A percentile compares a stretch with the other conserved stretches of the same genome.
phyloP scores from a whole-genome alignment of 2,329 filamentous ascomycete species.

The Chaetomium olivaceum region DNA sequence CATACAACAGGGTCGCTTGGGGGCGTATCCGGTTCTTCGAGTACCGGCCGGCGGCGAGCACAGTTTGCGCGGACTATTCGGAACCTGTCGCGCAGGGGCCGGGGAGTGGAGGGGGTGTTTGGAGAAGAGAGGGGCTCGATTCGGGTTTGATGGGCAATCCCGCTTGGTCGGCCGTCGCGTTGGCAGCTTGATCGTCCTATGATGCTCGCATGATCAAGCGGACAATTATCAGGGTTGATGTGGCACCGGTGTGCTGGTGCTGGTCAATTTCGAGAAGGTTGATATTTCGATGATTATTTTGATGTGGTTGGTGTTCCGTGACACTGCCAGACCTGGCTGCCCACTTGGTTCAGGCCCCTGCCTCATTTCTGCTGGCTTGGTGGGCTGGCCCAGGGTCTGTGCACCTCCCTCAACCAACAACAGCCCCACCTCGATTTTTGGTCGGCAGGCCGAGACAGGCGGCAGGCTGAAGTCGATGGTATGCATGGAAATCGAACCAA shows the following conservation, averaged over 20 bases:
- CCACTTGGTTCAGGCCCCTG: neutral
- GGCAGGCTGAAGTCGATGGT: neutral
- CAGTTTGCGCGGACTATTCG: neutral
- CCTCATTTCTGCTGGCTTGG: slow-evolving; percentile 18
- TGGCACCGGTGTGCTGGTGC: neutral
- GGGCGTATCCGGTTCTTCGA: neutral
- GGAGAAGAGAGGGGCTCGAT: neutral
- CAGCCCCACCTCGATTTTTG: neutral
- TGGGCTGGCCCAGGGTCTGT: neutral
- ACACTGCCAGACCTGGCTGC: neutral
- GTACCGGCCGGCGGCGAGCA: neutral
- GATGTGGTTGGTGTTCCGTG: slow-evolving; percentile 9
- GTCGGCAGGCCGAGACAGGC: neutral
- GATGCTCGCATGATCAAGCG: slow-evolving; percentile 28
- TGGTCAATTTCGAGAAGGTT: neutral
- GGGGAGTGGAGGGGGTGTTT: neutral
- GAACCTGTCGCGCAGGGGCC: neutral
- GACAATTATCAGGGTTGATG: neutral
- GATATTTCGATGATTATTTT: slow-evolving; percentile 8
- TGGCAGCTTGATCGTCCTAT: slow-evolving; percentile 24
- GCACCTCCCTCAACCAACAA: neutral
- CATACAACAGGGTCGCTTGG: neutral
- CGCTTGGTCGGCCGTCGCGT: slow-evolving; percentile 24
- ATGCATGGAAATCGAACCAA: neutral
- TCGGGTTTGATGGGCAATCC: slow-evolving; percentile 11